phyloP scores from a whole-genome alignment of 257 asterid species.

The Euphrasia confusa region DNA sequence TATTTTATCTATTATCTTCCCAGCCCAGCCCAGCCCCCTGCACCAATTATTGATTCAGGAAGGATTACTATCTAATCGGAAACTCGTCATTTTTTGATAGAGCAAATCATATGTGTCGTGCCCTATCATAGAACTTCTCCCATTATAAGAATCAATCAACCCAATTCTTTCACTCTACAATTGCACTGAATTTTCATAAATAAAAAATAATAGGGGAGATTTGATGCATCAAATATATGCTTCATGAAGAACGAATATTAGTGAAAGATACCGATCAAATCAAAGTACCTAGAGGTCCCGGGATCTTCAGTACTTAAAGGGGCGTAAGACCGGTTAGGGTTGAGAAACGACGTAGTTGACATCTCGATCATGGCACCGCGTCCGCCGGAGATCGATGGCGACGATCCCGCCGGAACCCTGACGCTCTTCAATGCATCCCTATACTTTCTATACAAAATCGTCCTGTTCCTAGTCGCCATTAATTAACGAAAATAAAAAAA shows the following conservation, averaged over 20 bases:
- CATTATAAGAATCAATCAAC: neutral
- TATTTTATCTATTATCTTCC: neutral
- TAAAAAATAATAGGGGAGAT: too few species aligned
- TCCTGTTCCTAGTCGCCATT: constrained; percentile 94
- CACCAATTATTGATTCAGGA: neutral
- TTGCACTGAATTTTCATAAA: neutral
- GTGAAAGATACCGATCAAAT: neutral
- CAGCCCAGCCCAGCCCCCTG: neutral
- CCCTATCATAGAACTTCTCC: neutral
- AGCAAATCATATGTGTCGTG: neutral
- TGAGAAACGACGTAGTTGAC: constrained; percentile 76
- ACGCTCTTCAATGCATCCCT: constrained; percentile 92
- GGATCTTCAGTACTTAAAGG: constrained; percentile 47
- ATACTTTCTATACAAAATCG: constrained; percentile 72
- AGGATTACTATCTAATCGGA: neutral
- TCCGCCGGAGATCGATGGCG: constrained; percentile 41
- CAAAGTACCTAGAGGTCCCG: constrained; percentile 41
- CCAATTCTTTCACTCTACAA: neutral
- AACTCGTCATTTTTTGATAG: neutral
- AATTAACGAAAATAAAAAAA: neutral
- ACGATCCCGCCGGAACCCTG: constrained; percentile 63
- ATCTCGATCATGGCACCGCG: constrained; percentile 86
- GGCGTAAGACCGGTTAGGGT: constrained; percentile 45
- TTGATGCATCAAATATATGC: neutral
- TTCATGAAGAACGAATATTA: neutral